Conservation (phyloP, 2,329 filamentous ascomycete genomes). For the Aspergillus fischeri region DNA sequence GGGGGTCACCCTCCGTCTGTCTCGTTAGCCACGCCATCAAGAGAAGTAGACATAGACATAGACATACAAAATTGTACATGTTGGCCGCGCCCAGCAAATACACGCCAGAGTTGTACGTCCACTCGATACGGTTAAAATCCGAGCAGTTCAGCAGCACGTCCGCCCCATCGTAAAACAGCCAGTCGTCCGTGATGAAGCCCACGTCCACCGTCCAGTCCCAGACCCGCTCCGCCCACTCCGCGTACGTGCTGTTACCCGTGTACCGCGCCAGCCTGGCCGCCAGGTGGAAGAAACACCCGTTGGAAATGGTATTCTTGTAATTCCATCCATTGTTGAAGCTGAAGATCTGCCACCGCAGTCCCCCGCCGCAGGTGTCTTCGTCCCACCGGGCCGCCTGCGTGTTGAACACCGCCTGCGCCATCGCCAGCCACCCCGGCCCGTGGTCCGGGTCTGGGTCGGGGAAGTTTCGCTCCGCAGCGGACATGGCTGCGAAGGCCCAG, state of each 20-base stretch:
- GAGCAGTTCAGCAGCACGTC: conserved; percentile 51
- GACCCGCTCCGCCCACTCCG: conserved; percentile 64
- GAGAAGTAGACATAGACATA: too few relatives aligned
- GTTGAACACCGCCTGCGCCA: conserved; percentile 77
- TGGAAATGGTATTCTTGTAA: conserved; percentile 34
- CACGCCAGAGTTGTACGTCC: conserved; percentile 56
- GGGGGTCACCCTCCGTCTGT: conserved; percentile 33
- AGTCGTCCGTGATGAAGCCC: conserved; percentile 48
- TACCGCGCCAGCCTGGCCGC: conserved; percentile 28
- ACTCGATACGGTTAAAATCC: conserved; percentile 49
- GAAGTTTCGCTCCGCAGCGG: conserved; percentile 48
- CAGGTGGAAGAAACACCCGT: conserved; percentile 30
- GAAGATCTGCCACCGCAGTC: conserved; percentile 48
- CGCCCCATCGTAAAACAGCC: conserved; percentile 54
- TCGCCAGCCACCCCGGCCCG: conserved; percentile 69
- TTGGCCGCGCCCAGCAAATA: conserved; percentile 53
- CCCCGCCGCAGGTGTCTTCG: conserved; percentile 61
- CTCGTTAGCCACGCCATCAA: not conserved
- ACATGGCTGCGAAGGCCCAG: conserved; percentile 55
- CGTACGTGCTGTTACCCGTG: conserved; percentile 29
- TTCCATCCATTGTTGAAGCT: conserved; percentile 31
- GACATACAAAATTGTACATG: conserved; percentile 52
- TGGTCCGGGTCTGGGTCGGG: conserved; percentile 42
- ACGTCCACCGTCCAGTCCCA: conserved; percentile 54
- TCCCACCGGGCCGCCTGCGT: conserved; percentile 72